Evolutionary conservation across 805 yeast genomes (phyloP), one percentile per base, ranked within the genome.

Genomic region (Candida succiphila): DNA sequence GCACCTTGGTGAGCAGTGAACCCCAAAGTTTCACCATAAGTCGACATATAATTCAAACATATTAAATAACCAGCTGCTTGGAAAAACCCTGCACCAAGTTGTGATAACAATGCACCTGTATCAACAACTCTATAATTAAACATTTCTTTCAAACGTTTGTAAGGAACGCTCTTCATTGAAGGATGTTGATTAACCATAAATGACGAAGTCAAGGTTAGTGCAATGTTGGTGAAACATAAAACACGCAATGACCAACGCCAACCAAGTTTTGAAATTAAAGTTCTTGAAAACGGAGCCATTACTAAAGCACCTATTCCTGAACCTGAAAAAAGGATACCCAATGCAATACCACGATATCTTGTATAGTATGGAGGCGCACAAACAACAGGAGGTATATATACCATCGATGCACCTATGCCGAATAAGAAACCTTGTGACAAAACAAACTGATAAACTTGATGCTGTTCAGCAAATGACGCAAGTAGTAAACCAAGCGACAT

Each of bases 21-120:
- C 3, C 60, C 60, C 14, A 59, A 33, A 2, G 62, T 41, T n/a
- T 36, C 33, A 5, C 51, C 54, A 33, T 58, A 58, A 15, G 54
- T 49, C 5, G 62, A 56, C 63, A 59, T 57, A 36, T 44, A 58
- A 29, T 45, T 49, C 27, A 57, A 43, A 9, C 58, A 53, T 14
- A 58, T 58, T 30, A 58, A 39, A 35, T 58, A 58, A 1, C 60
- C 63, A 2, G 58, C 56, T n/a, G 59, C 38, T 39, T 58, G 61
- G 19, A 57, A 44, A 13, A 55, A 37, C 3, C 55, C 51, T 16
- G 28, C 28, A 26, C 19, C 28, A 10, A 26, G 7, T 52, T 53
- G 36, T 2, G 20, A 16, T 5, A 19, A 2, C 22, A 33, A 33
- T 3, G 7, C 31, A 28, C 12, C 45, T 16, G 27, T 46, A 50